Evolutionary conservation across 495 filamentous ascomycete genomes (phyloP).

Genomic region (Margaritispora aquatica): DNA sequence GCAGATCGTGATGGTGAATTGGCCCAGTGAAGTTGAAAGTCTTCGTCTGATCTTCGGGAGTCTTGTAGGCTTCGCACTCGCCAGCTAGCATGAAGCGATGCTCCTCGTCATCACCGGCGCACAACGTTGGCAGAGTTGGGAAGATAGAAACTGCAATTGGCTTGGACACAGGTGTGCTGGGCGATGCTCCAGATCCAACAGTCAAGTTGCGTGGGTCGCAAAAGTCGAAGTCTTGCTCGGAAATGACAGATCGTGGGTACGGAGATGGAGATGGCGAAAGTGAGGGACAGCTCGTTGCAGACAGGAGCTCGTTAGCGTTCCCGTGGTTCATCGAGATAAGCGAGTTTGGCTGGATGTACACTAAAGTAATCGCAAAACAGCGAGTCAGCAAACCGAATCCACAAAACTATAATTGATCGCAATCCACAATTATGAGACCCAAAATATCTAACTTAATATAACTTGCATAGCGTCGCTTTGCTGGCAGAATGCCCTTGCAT

Average conservation of each 20-base stretch:
- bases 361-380: conserved; percentile 46
- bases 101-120: conserved; percentile 69
- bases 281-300: conserved; percentile 70
- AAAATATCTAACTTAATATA: not conserved
- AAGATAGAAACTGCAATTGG: conserved; percentile 41
- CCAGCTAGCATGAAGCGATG: conserved; percentile 65
- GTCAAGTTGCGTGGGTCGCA: conserved; percentile 92
- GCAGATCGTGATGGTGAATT: conserved; percentile 52
- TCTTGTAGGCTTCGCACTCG: conserved; percentile 46
- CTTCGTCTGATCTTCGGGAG: conserved; percentile 46
- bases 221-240: conserved; percentile 71
- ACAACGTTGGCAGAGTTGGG: conserved; percentile 60
- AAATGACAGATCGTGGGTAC: conserved; percentile 61
- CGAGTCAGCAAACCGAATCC: conserved; percentile 10
- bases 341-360: conserved; percentile 75
- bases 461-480: not conserved
- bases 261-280: conserved; percentile 78
- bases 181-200: conserved; percentile 53
- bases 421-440: not conserved
- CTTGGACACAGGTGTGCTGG: conserved; percentile 43
- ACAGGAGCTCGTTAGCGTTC: conserved; percentile 65
- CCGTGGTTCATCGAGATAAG: conserved; percentile 51
- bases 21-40: conserved; percentile 45
- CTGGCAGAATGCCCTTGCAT: not conserved
- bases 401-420: not conserved